These are phyloP conservation scores for Striga hermonthica DNA, from an alignment of 305 asterid species.

Conservation along the genomic window DNA sequence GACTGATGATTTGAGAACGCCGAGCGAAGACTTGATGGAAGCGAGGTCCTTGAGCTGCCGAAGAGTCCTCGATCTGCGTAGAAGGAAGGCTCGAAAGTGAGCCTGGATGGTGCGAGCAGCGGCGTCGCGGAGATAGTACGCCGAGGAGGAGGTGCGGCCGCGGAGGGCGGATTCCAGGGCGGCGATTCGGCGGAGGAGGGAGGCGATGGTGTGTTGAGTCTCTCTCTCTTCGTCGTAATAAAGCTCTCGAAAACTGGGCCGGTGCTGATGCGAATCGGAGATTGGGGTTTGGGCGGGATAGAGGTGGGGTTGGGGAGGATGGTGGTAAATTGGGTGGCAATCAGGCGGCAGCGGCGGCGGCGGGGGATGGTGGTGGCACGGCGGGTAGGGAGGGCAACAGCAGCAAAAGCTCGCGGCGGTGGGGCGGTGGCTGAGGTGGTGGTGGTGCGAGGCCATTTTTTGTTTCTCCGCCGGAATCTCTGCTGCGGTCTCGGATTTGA, in stretches of 20 bases:
- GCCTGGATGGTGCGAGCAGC: conserved; percentile 71
- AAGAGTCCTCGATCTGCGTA: conserved; percentile 73
- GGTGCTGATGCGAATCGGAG: conserved; percentile 24
- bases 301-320: conserved; percentile 33
- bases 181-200: conserved; percentile 65
- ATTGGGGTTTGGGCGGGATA: conserved; percentile 27
- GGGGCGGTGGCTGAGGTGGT: conserved; percentile 31
- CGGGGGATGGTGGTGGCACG: conserved; percentile 34
- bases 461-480: conserved; percentile 24
- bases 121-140: conserved; percentile 51
- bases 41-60: conserved; percentile 66
- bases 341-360: conserved; percentile 32
- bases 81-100: conserved; percentile 62
- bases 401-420: conserved; percentile 28
- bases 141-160: conserved; percentile 35
- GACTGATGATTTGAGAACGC: conserved; percentile 44
- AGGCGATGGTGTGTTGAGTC: conserved; percentile 39
- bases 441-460: conserved; percentile 50
- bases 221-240: conserved; percentile 33
- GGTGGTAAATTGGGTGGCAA: conserved; percentile 28
- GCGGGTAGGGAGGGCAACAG: conserved; percentile 26
- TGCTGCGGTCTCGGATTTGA: conserved; percentile 2
- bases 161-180: conserved; percentile 54
- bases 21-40: conserved; percentile 52
- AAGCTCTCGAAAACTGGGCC: conserved; percentile 22